Percentiles rank a stretch among this genome's conserved stretches.
Evolutionary conservation across 2,329 filamentous ascomycete species (phyloP).

Genomic region (Beauveria scarabaeidicola): DNA sequence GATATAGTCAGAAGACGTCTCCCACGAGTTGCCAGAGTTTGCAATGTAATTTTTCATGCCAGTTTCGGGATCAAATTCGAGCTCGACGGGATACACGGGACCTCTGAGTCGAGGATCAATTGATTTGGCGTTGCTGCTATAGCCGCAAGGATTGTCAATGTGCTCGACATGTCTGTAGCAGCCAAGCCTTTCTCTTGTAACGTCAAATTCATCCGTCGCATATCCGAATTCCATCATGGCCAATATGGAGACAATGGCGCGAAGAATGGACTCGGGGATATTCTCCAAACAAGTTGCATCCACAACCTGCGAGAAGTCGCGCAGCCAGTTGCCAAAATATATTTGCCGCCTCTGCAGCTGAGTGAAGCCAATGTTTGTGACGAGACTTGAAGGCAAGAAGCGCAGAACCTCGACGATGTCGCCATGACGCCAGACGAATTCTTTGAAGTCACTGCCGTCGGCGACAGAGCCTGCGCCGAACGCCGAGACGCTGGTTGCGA

Average conservation of each 20-base stretch:
- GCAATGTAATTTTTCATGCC: slow-evolving; percentile 98
- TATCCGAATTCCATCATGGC: slow-evolving; percentile 41
- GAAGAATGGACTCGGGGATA: slow-evolving; percentile 20
- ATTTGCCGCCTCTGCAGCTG: slow-evolving; percentile 29
- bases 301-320: slow-evolving; percentile 71
- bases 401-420: slow-evolving; percentile 31
- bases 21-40: slow-evolving; percentile 65
- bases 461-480: slow-evolving; percentile 32
- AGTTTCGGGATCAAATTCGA: slow-evolving; percentile 59
- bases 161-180: slow-evolving; percentile 67
- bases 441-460: slow-evolving; percentile 29
- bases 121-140: slow-evolving; percentile 65
- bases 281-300: slow-evolving; percentile 44
- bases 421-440: slow-evolving; percentile 33
- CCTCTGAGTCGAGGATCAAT: slow-evolving; percentile 70
- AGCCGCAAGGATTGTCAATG: slow-evolving; percentile 67
- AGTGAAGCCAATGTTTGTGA: slow-evolving; percentile 30
- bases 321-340: slow-evolving; percentile 36
- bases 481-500: slow-evolving; percentile 23
- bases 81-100: slow-evolving; percentile 63
- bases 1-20: slow-evolving; percentile 75
- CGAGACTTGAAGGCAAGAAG: slow-evolving; percentile 28
- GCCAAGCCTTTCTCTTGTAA: slow-evolving; percentile 66
- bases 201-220: slow-evolving; percentile 71
- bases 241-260: slow-evolving; percentile 23